Conservation (phyloP, 345 rosid genomes). For the Populus ilicifolia region DNA sequence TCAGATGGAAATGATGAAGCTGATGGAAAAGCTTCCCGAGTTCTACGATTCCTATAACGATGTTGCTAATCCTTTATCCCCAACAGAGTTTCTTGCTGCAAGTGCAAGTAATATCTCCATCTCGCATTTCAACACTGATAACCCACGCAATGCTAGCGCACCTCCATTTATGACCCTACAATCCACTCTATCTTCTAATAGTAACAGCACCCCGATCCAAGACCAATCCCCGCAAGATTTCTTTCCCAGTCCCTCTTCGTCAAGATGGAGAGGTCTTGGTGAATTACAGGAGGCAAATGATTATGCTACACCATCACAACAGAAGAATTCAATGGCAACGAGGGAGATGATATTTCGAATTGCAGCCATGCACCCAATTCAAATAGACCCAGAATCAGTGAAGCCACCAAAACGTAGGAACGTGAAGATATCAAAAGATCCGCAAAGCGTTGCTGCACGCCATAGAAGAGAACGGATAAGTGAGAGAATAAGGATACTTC, state of each 20-base stretch:
- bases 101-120: slow-evolving; percentile 15
- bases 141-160: background rate
- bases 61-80: slow-evolving; percentile 6
- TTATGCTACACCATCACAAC: slow-evolving; percentile 22
- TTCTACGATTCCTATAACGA: slow-evolving; percentile 20
- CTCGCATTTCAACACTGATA: slow-evolving; percentile 22
- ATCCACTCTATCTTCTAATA: slow-evolving; percentile 13
- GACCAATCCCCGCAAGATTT: slow-evolving; percentile 7
- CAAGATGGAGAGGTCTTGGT: slow-evolving; percentile 22
- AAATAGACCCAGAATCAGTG: slow-evolving; percentile 61
- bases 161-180: slow-evolving; percentile 13
- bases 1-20: slow-evolving; percentile 40
- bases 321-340: slow-evolving; percentile 55
- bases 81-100: slow-evolving; percentile 15
- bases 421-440: slow-evolving; percentile 69
- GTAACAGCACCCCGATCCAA: slow-evolving; percentile 6
- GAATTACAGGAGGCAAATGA: slow-evolving; percentile 18
- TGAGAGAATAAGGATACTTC: slow-evolving; percentile 59
- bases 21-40: slow-evolving; percentile 40
- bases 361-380: slow-evolving; percentile 70
- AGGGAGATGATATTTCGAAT: slow-evolving; percentile 69
- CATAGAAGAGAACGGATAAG: slow-evolving; percentile 68
- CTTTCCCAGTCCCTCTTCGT: slow-evolving; percentile 1
- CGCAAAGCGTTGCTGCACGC: slow-evolving; percentile 69
- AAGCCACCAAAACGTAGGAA: slow-evolving; percentile 63